Evolutionary conservation across 768 basidiomycete genomes (phyloP), one percentile per base, ranked within the genome.

Genomic region (Boletus pseudo-olivaceus): DNA sequence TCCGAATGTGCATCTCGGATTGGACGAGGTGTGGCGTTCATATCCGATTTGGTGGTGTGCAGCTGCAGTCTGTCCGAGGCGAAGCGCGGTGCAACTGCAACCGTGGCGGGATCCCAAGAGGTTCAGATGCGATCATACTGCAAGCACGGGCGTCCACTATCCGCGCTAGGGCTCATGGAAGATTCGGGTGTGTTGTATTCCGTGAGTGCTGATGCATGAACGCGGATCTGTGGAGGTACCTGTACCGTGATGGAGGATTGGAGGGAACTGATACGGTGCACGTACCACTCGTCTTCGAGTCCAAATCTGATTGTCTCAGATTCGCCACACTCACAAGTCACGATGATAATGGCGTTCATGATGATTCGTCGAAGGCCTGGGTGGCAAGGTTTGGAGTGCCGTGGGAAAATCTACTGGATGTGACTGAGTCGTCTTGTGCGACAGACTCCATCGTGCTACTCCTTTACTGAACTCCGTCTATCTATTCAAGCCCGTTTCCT

Each of bases 1-100:
- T 27, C 8, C 51, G 35, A 37, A n/a, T 41, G 10, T 37, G 9
- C 49, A 52, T 51, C 37, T 54, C 34, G 41, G 29, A 41, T 27
- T n/a, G 38, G 38, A 26, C 10, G 47, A 43, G 30, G 35, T 35
- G 61, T 53, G 61, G 51, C 54, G 53, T 53, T 56, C 53, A 58
- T 49, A 20, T 44, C 51, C 54, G 42, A 30, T 47, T 50, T 26
- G 39, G 48, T 34, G 35, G 41, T 30, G 9, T 44, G 51, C 17
- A 32, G 39, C 30, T 47, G 30, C 14, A 45, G 44, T 19, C 19
- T 27, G 39, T 64, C 62, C 63, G 63, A 63, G 60, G 62, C 27
- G 63, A 62, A 59, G 40, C 47, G 47, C 43, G 37, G 52, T 45
- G 46, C 41, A 41, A 37, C 11, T 26, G 7, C 19, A 23, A 23